phyloP scores from a whole-genome alignment of 495 filamentous ascomycete genomes.

The Rhypophila decipiens region DNA sequence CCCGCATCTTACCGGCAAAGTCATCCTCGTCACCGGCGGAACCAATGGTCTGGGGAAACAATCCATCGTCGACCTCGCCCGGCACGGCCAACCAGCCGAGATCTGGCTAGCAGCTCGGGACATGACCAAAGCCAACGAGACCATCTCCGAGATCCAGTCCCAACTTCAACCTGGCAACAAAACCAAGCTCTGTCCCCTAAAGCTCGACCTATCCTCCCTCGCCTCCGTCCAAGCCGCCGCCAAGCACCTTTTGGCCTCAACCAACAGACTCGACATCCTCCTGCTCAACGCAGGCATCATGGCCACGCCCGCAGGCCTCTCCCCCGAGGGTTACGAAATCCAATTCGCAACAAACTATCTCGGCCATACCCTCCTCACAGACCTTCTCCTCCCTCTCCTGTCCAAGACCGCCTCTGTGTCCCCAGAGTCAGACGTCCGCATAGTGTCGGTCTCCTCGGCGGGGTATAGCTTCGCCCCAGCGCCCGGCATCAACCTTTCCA shows the following conservation, averaged over 20 bases:
- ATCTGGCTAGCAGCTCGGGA: slow-evolving; percentile 62
- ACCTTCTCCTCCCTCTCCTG: slow-evolving; percentile 44
- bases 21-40: slow-evolving; percentile 58
- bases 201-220: slow-evolving; percentile 32
- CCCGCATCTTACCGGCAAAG: slow-evolving; percentile 47
- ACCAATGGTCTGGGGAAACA: slow-evolving; percentile 64
- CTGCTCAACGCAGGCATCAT: slow-evolving; percentile 63
- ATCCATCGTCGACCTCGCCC: slow-evolving; percentile 53
- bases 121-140: slow-evolving; percentile 23
- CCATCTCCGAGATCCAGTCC: slow-evolving; percentile 20
- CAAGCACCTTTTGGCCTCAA: slow-evolving; percentile 6
- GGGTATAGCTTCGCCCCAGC: slow-evolving; percentile 29
- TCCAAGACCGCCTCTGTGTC: neutral
- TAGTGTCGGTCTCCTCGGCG: slow-evolving; percentile 35
- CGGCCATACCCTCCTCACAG: slow-evolving; percentile 58
- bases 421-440: slow-evolving; percentile 34
- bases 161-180: too few species aligned
- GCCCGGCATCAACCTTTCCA: slow-evolving; percentile 31
- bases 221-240: slow-evolving; percentile 25
- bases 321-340: slow-evolving; percentile 60
- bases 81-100: slow-evolving; percentile 41
- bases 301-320: slow-evolving; percentile 43
- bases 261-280: slow-evolving; percentile 36
- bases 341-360: slow-evolving; percentile 68
- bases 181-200: slow-evolving; percentile 15